These are phyloP conservation scores for Neobulgaria alba DNA, from an alignment of 2,329 filamentous ascomycete genomes.

Conservation along the genomic window DNA sequence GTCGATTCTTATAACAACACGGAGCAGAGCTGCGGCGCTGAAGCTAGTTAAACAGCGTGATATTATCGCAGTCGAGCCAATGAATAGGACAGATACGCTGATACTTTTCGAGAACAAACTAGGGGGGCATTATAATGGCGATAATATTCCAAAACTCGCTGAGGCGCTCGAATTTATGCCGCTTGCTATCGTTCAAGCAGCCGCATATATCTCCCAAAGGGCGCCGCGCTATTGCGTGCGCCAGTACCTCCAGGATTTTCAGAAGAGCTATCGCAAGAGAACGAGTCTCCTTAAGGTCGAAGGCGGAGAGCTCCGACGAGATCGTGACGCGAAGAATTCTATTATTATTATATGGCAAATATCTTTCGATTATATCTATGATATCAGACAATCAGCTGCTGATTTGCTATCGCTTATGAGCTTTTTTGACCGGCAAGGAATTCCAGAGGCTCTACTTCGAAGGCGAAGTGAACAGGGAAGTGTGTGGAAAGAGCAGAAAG, in stretches of 20 bases:
- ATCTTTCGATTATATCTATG: slow-evolving; percentile 30
- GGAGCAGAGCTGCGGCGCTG: slow-evolving; percentile 10
- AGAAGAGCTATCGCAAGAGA: slow-evolving; percentile 25
- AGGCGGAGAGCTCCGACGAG: slow-evolving; percentile 29
- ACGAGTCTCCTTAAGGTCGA: slow-evolving; percentile 27
- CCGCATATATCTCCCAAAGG: slow-evolving; percentile 20
- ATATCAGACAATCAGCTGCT: slow-evolving; percentile 30
- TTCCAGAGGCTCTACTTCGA: slow-evolving; percentile 29
- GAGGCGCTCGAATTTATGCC: slow-evolving; percentile 25
- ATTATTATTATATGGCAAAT: slow-evolving; percentile 33
- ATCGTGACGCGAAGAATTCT: slow-evolving; percentile 29
- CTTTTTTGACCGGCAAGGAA: slow-evolving; percentile 36
- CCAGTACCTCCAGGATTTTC: slow-evolving; percentile 33
- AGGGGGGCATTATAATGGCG: slow-evolving; percentile 3
- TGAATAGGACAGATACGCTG: slow-evolving; percentile 22
- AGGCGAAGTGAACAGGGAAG: slow-evolving; percentile 2
- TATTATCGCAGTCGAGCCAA: slow-evolving; percentile 25
- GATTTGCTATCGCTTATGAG: slow-evolving; percentile 38
- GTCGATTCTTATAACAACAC: slow-evolving; percentile 23
- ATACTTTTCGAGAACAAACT: slow-evolving; percentile 28
- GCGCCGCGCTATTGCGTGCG: slow-evolving; percentile 26
- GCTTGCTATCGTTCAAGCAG: slow-evolving; percentile 26
- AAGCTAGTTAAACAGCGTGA: slow-evolving; percentile 17
- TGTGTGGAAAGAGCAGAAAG: slow-evolving; percentile 6
- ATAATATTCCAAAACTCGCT: slow-evolving; percentile 13